phyloP scores from a whole-genome alignment of 176 grass and related monocot species.

The Cymbopogon citratus region DNA sequence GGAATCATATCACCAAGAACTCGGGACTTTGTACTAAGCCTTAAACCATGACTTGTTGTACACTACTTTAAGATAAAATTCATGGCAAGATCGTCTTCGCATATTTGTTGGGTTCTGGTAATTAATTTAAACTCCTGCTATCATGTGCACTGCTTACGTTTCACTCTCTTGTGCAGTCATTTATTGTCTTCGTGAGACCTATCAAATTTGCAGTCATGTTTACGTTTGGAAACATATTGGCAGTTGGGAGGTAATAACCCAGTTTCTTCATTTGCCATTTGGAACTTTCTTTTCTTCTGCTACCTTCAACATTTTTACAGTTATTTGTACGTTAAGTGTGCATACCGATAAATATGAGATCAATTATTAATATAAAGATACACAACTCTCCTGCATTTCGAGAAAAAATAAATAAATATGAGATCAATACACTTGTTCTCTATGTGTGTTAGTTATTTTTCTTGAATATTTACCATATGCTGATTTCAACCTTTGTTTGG shows the following conservation, averaged over 20 bases:
- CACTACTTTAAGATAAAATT: background rate
- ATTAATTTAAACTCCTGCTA: background rate
- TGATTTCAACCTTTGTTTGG: slow-evolving; percentile 48
- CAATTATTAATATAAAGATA: background rate
- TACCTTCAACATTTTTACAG: background rate
- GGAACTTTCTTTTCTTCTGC: background rate
- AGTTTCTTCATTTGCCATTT: background rate
- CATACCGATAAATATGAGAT: background rate
- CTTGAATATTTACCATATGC: slow-evolving; percentile 21
- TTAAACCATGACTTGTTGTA: background rate
- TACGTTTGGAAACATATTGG: slow-evolving; percentile 84
- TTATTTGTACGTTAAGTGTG: background rate
- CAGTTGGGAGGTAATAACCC: slow-evolving; percentile 70
- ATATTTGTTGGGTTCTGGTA: background rate
- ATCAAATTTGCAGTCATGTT: slow-evolving; percentile 91
- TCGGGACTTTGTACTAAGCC: background rate
- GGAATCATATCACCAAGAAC: background rate
- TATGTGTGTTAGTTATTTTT: background rate
- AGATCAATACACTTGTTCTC: background rate
- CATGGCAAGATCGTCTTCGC: background rate
- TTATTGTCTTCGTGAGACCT: slow-evolving; percentile 60
- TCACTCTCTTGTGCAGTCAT: slow-evolving; percentile 48
- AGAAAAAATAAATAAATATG: background rate
- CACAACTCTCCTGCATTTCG: background rate
- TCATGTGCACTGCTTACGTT: background rate